Conservation (phyloP, 1,139 yeast genomes). For the Nematodospora anomalae region DNA sequence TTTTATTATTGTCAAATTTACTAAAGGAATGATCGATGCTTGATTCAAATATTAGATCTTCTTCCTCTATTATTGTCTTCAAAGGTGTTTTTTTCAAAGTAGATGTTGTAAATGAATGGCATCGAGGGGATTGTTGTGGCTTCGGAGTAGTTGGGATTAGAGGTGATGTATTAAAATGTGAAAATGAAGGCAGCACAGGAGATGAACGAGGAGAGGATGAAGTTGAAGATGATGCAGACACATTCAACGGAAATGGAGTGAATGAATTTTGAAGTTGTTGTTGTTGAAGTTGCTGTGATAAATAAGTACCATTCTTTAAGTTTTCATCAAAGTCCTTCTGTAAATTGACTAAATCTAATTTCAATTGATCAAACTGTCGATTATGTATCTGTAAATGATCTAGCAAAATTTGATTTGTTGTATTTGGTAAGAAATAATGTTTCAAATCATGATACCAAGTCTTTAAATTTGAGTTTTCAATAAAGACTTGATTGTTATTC, state of each 20-base stretch:
- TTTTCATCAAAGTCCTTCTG: slow-evolving; percentile 10
- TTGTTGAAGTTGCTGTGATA: background rate
- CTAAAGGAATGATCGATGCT: slow-evolving; percentile 6
- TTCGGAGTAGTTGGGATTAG: background rate
- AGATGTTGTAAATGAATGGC: slow-evolving; percentile 4
- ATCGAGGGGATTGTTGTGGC: slow-evolving; percentile 10
- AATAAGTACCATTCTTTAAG: background rate
- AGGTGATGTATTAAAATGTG: slow-evolving; percentile 1
- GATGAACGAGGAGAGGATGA: slow-evolving; percentile 6
- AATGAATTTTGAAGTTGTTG: slow-evolving; percentile 7
- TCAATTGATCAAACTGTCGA: slow-evolving; percentile 14
- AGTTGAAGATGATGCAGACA: slow-evolving; percentile 8
- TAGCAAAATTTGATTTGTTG: slow-evolving; percentile 13
- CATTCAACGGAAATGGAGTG: slow-evolving; percentile 16
- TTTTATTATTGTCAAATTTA: slow-evolving; percentile 8
- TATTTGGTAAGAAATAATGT: slow-evolving; percentile 15
- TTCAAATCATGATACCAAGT: slow-evolving; percentile 15
- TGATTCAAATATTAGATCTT: slow-evolving; percentile 9
- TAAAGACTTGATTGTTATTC: slow-evolving; percentile 8
- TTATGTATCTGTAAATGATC: slow-evolving; percentile 15
- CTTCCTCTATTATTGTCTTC: slow-evolving; percentile 15
- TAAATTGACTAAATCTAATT: slow-evolving; percentile 11
- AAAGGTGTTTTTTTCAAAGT: slow-evolving; percentile 8
- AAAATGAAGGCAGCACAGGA: slow-evolving; percentile 4
- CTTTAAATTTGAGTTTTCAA: slow-evolving; percentile 9